Evolutionary conservation across 805 yeast species (phyloP).

Genomic region (Starmera dryadoides): DNA sequence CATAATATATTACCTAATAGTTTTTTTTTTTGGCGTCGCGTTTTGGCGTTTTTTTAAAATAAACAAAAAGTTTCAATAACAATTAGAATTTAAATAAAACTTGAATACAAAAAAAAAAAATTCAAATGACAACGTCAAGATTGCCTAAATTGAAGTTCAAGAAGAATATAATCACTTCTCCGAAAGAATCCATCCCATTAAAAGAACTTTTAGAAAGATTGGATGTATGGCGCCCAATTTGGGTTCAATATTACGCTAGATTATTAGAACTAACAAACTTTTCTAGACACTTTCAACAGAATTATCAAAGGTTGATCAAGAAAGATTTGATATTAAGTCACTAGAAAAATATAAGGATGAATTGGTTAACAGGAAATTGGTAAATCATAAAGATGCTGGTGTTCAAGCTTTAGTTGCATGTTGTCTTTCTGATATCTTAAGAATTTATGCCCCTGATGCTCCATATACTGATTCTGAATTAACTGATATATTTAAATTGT

Average conservation of each 20-base stretch:
- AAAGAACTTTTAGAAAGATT: slow-evolving; percentile 56
- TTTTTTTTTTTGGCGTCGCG: neutral
- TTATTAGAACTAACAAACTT: neutral
- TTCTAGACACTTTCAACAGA: slow-evolving; percentile 48
- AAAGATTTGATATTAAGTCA: slow-evolving; percentile 38
- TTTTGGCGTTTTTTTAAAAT: neutral
- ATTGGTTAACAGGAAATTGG: slow-evolving; percentile 49
- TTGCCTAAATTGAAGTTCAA: slow-evolving; percentile 27
- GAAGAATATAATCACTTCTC: slow-evolving; percentile 47
- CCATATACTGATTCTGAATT: slow-evolving; percentile 67
- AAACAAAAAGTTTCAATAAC: too few species aligned
- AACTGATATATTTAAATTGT: slow-evolving; percentile 56
- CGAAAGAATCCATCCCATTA: slow-evolving; percentile 48
- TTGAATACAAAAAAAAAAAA: too few species aligned
- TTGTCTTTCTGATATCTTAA: slow-evolving; percentile 65
- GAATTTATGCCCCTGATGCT: slow-evolving; percentile 85
- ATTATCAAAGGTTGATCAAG: slow-evolving; percentile 57
- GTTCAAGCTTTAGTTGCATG: slow-evolving; percentile 67
- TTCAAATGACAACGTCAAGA: slow-evolving; percentile 10
- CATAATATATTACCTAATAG: neutral
- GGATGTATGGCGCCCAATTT: slow-evolving; percentile 23
- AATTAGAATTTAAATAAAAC: too few species aligned
- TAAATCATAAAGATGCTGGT: slow-evolving; percentile 56
- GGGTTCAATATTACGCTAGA: slow-evolving; percentile 6
- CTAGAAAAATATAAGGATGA: slow-evolving; percentile 41